Base-by-base conservation (phyloP, 176 grass and related monocot species). In the Aegilops bicornis region DNA sequence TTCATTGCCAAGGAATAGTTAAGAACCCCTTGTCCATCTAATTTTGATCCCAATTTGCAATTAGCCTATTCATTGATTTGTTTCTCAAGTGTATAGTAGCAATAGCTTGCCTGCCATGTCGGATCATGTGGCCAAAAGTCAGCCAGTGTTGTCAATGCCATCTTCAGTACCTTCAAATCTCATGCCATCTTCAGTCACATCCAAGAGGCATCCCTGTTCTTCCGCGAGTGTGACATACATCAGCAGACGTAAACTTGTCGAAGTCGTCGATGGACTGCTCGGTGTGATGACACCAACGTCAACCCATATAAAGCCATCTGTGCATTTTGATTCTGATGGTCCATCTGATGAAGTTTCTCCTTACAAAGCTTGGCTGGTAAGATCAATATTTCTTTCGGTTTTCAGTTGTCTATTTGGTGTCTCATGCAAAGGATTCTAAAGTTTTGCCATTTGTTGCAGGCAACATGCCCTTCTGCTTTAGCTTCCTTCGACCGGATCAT, bases 1-100 rank as follows among this genome's bases (percentile, higher is more conserved):
- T 91, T 91, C 64, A 91, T 93, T 63, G 91, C 89, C 71, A 95
- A 95, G 77, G 43, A 91, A 88, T 48, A 83, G 10, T 63, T 39
- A 73, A 54, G 31, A 70, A 79, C 25, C 59, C 69, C 14, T 45
- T 8, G 73, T 58, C n/a, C 40, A 24, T 72, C 16, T 33, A 24
- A 48, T 76, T 82, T 86, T 37, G 64, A 73, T 43, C 27, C 4
- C 39, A 47, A n/a, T 61, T 69, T 69, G 27, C 30, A 83, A 73
- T 33, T 70, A 19, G 70, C 72, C 11, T 91, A 75, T 66, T 17
- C 15, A 22, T 69, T 20, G 10, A 40, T 54, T 76, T 54, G 22
- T 65, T 27, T 43, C 82, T 78, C 70, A 10, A 35, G 84, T 89
- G 81, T 86, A 95, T 83, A 73, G 85, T 54, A 91, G 81, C 13